These are phyloP conservation scores for Liquidambar formosana DNA, from an alignment of 164 flowering plant genomes.

Conservation along the genomic window DNA sequence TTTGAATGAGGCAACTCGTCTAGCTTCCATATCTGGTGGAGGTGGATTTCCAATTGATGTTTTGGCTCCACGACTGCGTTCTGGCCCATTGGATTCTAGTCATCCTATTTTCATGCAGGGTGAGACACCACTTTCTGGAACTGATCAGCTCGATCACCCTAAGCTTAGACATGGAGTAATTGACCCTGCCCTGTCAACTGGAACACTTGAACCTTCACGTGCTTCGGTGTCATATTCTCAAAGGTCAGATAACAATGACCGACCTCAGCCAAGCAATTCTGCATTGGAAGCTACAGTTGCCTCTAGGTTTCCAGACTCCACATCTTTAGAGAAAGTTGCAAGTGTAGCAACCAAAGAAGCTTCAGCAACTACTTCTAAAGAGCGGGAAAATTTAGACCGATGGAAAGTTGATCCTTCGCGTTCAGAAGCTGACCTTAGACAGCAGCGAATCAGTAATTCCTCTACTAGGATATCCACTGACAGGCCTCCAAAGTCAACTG, in stretches of 20 bases:
- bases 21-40: conserved; percentile 70
- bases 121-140: conserved; percentile 39
- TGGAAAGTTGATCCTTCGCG: conserved; percentile 56
- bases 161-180: conserved; percentile 47
- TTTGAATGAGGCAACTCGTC: conserved; percentile 94
- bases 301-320: conserved; percentile 46
- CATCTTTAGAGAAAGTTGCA: conserved; percentile 38
- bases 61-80: conserved; percentile 54
- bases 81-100: conserved; percentile 70
- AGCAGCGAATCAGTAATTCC: conserved; percentile 47
- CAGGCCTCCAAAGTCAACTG: conserved; percentile 53
- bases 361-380: conserved; percentile 35
- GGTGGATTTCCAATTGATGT: conserved; percentile 62
- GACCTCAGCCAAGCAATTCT: conserved; percentile 42
- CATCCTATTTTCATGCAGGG: conserved; percentile 41
- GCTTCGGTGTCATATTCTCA: conserved; percentile 58
- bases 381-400: conserved; percentile 48
- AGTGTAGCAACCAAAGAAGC: conserved; percentile 40
- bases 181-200: conserved; percentile 45
- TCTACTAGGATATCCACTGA: conserved; percentile 55
- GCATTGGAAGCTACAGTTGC: conserved; percentile 39
- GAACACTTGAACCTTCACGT: conserved; percentile 50
- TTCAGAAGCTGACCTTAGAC: conserved; percentile 57
- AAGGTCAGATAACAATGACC: conserved; percentile 48
- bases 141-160: conserved; percentile 52